Evolutionary conservation across 331 rosid species (phyloP).

Genomic region (Ulmus americana): DNA sequence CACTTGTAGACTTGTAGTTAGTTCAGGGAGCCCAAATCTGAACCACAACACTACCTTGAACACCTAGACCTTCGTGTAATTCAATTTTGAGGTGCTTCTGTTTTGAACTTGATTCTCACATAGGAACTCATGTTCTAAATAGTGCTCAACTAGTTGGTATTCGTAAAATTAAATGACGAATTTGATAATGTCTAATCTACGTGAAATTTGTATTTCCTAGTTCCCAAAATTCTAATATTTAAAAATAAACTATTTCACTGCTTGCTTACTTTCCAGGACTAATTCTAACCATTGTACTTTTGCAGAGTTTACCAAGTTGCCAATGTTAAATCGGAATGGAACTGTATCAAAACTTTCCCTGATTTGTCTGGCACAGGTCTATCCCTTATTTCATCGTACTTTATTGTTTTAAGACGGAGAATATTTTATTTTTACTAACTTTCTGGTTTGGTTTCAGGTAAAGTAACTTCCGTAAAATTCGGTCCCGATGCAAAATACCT

Average conservation of each 20-base stretch:
- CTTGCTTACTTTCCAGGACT: constrained; percentile 2
- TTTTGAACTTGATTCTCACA: background rate
- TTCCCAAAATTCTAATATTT: too few species aligned
- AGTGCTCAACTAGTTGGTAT: background rate
- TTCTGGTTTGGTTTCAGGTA: constrained; percentile 43
- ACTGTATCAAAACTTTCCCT: constrained; percentile 81
- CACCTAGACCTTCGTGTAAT: background rate
- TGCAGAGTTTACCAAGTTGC: constrained; percentile 94
- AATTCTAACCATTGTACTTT: constrained; percentile 20
- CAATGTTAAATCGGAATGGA: constrained; percentile 91
- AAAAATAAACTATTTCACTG: background rate
- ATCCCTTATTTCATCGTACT: background rate
- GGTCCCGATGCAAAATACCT: constrained; percentile 82
- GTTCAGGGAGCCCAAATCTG: too few species aligned
- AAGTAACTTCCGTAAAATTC: constrained; percentile 63
- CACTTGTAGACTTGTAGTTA: too few species aligned
- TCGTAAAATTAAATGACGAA: background rate
- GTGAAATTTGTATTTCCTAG: background rate
- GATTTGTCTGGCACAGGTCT: constrained; percentile 96
- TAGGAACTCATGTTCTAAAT: background rate
- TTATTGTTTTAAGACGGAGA: background rate
- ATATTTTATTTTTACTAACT: background rate
- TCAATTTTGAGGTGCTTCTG: constrained; percentile 2
- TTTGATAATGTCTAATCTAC: background rate
- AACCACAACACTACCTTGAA: background rate